phyloP scores from a whole-genome alignment of 805 yeast genomes.

The Priceomyces medius region DNA sequence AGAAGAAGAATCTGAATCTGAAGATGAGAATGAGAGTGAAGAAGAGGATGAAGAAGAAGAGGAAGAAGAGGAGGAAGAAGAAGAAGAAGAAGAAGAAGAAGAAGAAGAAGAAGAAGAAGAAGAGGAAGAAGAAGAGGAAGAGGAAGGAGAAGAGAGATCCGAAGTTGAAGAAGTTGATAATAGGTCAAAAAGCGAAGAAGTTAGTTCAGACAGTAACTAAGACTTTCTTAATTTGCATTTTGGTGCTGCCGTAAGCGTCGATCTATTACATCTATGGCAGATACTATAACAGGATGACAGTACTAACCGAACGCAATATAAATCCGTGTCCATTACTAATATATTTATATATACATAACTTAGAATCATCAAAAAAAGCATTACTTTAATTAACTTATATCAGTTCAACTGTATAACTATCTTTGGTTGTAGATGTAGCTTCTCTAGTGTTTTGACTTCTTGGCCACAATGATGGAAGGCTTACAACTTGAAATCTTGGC shows the following conservation, averaged over 20 bases:
- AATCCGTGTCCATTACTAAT: too few species aligned
- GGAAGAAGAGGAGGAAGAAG: conserved; percentile 10
- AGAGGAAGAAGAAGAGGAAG: conserved; percentile 5
- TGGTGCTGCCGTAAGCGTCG: too few species aligned
- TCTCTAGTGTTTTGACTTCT: conserved; percentile 39
- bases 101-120: conserved; percentile 10
- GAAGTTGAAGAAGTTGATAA: conserved; percentile 4
- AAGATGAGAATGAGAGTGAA: conserved; percentile 13
- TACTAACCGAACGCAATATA: too few species aligned
- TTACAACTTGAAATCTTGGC: conserved; percentile 85
- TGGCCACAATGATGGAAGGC: conserved; percentile 88
- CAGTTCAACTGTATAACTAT: not conserved
- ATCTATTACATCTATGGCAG: too few species aligned
- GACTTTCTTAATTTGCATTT: too few species aligned
- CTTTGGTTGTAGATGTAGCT: conserved; percentile 11
- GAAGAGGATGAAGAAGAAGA: conserved; percentile 11
- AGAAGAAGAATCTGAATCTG: conserved; percentile 23
- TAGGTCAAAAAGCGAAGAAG: too few species aligned
- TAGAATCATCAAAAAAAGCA: not conserved
- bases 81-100: conserved; percentile 12
- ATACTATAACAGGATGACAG: too few species aligned
- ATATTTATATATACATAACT: too few species aligned
- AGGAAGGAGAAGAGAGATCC: conserved; percentile 1
- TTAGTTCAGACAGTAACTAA: too few species aligned
- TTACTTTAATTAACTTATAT: not conserved